Conservation (phyloP, 345 rosid genomes). For the Citrus mangshanensis region DNA sequence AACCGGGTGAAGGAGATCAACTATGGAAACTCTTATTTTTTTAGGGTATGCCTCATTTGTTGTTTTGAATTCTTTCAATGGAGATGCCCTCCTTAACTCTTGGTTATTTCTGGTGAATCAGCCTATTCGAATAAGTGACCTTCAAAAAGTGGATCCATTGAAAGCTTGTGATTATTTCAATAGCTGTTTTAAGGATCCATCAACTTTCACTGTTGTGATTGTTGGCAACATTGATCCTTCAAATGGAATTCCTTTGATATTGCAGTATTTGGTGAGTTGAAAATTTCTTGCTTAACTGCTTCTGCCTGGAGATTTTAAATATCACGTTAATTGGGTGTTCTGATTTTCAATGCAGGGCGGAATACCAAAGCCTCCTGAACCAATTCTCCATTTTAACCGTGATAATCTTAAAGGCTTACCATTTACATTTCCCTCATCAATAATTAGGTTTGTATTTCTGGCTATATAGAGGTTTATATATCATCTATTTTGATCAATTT, state of each 20-base stretch:
- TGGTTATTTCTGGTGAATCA: constrained; percentile 35
- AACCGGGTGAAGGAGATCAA: constrained; percentile 84
- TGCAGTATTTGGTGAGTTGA: constrained; percentile 80
- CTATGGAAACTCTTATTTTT: constrained; percentile 87
- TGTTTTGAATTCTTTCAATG: constrained; percentile 5
- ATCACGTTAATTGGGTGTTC: constrained; percentile 3
- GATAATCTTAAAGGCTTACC: constrained; percentile 85
- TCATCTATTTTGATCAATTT: neutral
- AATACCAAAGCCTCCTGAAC: constrained; percentile 74
- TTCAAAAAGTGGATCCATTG: constrained; percentile 70
- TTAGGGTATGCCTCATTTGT: constrained; percentile 53
- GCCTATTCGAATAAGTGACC: constrained; percentile 76
- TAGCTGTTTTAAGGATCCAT: constrained; percentile 87
- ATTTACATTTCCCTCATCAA: constrained; percentile 64
- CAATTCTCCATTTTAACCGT: constrained; percentile 50
- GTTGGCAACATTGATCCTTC: constrained; percentile 82
- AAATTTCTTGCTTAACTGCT: constrained; percentile 1
- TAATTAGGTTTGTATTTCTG: constrained; percentile 45
- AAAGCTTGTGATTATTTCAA: constrained; percentile 89
- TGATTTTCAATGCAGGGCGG: constrained; percentile 54
- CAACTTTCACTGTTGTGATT: constrained; percentile 80
- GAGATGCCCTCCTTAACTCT: constrained; percentile 3
- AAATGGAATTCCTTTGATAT: constrained; percentile 65
- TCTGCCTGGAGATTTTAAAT: neutral
- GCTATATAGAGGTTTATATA: neutral